These are phyloP conservation scores for Parascedosporium putredinis DNA, from an alignment of 2,329 filamentous ascomycete species.

Conservation along the genomic window DNA sequence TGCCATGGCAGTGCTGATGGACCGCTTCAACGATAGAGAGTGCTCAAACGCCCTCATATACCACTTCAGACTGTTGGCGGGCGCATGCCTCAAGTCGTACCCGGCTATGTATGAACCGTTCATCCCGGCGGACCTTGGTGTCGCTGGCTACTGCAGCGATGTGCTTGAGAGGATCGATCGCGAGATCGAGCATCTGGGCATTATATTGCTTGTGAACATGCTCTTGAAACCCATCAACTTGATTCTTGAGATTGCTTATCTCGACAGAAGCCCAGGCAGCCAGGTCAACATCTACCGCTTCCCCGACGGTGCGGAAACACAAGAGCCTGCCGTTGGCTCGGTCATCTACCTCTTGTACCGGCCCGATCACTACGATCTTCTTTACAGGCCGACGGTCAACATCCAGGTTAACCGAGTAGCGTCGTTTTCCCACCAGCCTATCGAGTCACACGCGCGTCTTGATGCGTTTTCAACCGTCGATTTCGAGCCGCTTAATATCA, in stretches of 20 bases:
- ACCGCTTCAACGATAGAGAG: constrained; percentile 63
- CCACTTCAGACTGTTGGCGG: constrained; percentile 71
- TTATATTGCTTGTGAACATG: constrained; percentile 66
- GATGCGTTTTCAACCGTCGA: constrained; percentile 31
- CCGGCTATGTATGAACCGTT: constrained; percentile 61
- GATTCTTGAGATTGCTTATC: constrained; percentile 77
- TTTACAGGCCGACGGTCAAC: constrained; percentile 54
- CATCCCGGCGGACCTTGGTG: constrained; percentile 44
- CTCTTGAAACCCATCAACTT: constrained; percentile 71
- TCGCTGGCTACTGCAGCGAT: constrained; percentile 59
- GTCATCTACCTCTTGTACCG: constrained; percentile 52
- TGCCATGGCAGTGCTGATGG: constrained; percentile 42
- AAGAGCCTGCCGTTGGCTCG: constrained; percentile 31
- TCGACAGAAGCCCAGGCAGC: constrained; percentile 73
- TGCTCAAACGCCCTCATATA: constrained; percentile 71
- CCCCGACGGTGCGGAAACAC: constrained; percentile 40
- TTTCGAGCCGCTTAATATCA: constrained; percentile 32
- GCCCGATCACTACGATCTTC: constrained; percentile 85
- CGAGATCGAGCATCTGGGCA: constrained; percentile 86
- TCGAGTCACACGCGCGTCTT: constrained; percentile 29
- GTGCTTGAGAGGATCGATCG: constrained; percentile 64
- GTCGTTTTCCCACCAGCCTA: constrained; percentile 33
- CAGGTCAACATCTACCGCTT: constrained; percentile 64
- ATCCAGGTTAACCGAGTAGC: constrained; percentile 45
- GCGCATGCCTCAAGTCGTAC: constrained; percentile 73